Percentiles rank a stretch among this genome's conserved stretches.
These are phyloP conservation scores for Fusarium sp. DNA, from an alignment of 2,329 filamentous ascomycete species.

Conservation along the genomic window DNA sequence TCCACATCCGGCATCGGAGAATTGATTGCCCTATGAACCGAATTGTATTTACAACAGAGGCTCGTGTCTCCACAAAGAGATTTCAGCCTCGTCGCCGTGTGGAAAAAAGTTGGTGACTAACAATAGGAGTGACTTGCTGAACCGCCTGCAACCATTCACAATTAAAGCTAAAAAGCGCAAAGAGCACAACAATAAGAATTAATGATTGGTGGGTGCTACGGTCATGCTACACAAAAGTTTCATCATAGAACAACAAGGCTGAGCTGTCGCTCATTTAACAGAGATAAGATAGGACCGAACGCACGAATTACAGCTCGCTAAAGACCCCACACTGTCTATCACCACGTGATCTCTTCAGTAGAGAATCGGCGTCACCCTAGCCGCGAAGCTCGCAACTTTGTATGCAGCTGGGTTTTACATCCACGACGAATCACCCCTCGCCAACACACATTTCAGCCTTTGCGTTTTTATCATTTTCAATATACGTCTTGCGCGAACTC, in stretches of 20 bases:
- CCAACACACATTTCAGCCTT: constrained; percentile 34
- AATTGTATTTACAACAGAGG: constrained; percentile 36
- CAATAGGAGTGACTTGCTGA: background rate
- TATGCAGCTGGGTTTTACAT: constrained; percentile 47
- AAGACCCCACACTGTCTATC: constrained; percentile 44
- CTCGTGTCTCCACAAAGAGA: constrained; percentile 18
- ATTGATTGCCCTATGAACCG: constrained; percentile 42
- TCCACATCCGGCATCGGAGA: constrained; percentile 25
- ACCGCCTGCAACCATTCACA: background rate
- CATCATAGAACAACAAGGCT: constrained; percentile 32
- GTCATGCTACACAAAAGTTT: constrained; percentile 11
- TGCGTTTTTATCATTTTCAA: constrained; percentile 26
- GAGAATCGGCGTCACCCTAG: constrained; percentile 53
- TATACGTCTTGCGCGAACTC: constrained; percentile 33
- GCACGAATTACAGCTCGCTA: constrained; percentile 16
- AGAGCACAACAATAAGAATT: background rate
- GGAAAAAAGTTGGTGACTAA: background rate
- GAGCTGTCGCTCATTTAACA: constrained; percentile 1
- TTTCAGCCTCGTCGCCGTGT: constrained; percentile 3
- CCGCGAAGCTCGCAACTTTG: constrained; percentile 54
- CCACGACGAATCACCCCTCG: constrained; percentile 36
- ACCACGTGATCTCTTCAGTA: constrained; percentile 52
- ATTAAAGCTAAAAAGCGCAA: background rate
- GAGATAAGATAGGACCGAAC: constrained; percentile 28
- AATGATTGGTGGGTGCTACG: background rate